Evolutionary conservation across 495 filamentous ascomycete species (phyloP).

Genomic region (Tuber magnatum): DNA sequence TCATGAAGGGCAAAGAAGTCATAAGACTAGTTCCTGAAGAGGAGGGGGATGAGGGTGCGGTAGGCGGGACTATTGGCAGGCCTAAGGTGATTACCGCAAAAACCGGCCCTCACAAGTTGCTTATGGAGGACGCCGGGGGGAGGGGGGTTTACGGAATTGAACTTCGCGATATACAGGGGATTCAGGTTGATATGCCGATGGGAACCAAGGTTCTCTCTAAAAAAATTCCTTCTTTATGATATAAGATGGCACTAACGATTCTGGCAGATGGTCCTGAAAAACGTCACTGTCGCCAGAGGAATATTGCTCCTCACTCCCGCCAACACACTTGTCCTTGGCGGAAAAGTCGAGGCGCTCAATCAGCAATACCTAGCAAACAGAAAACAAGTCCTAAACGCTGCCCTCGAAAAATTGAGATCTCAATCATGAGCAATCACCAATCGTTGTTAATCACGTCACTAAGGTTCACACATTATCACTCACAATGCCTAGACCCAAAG

Average conservation of each 20-base stretch:
- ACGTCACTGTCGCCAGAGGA: conserved; percentile 63
- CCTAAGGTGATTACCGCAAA: conserved; percentile 12
- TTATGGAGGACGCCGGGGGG: conserved; percentile 73
- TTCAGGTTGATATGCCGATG: conserved; percentile 62
- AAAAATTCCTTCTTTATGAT: neutral
- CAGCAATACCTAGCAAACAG: conserved; percentile 66
- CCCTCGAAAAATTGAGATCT: conserved; percentile 46
- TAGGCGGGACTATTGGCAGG: conserved; percentile 1
- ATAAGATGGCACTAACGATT: neutral
- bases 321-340: conserved; percentile 62
- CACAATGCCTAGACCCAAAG: neutral
- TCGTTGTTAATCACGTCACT: neutral
- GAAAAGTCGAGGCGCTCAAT: conserved; percentile 77
- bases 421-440: conserved; percentile 2
- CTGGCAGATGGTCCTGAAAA: conserved; percentile 50
- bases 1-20: conserved; percentile 71
- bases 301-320: conserved; percentile 66
- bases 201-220: conserved; percentile 55
- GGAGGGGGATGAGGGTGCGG: conserved; percentile 41
- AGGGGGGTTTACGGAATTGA: conserved; percentile 66
- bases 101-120: conserved; percentile 66
- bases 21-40: conserved; percentile 60
- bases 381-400: conserved; percentile 60
- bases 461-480: neutral
- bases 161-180: conserved; percentile 55